Evolutionary conservation across 139 green algal species (phyloP), one percentile per base, ranked within the genome.

Genomic region (Pycnococcus provasolii): DNA sequence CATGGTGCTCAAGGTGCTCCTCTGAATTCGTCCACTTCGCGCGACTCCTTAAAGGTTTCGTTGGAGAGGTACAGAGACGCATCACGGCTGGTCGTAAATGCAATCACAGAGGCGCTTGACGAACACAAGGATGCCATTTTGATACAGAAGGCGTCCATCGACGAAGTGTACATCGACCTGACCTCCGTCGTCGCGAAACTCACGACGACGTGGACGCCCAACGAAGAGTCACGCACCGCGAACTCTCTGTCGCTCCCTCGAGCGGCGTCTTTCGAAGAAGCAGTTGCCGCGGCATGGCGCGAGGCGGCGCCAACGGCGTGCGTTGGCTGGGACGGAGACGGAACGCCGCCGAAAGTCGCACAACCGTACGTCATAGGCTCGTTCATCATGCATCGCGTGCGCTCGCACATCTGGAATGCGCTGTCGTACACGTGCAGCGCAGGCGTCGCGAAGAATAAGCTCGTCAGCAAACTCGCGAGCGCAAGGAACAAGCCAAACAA

Each of bases 81-180:
- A 13, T 26, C 26, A 26, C 26, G 26, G 26, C 26, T 26, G 26
- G 26, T 26, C 26, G 26, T 26, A 26, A 26, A 26, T 26, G 26
- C 26, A 26, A 26, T 26, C 26, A 26, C 26, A 26, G 26, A 26
- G 26, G 26, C 26, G 26, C 26, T 26, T 26, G 26, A 26, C 26
- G 26, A 26, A 26, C 26, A 26, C 26, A 26, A 26, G 26, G 26
- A 26, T 26, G 26, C 26, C 26, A 26, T 26, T 26, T 26, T 72
- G n/a, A 68, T 83, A 0, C 84, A 94, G 65, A 85, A 85, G 63
- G 89, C 89, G 0, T 85, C 73, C 41, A 92, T 97, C 40, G 91
- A 97, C 52, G 91, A 97, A 70, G 86, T 85, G 0, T 97, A 91
- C 73, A 66, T 96, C 7, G 91, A 96, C 69, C 60, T 94, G 5